Percentiles rank a stretch among this genome's conserved stretches.
phyloP scores from a whole-genome alignment of 768 basidiomycete genomes.

The Dacryopinax spathularia region DNA sequence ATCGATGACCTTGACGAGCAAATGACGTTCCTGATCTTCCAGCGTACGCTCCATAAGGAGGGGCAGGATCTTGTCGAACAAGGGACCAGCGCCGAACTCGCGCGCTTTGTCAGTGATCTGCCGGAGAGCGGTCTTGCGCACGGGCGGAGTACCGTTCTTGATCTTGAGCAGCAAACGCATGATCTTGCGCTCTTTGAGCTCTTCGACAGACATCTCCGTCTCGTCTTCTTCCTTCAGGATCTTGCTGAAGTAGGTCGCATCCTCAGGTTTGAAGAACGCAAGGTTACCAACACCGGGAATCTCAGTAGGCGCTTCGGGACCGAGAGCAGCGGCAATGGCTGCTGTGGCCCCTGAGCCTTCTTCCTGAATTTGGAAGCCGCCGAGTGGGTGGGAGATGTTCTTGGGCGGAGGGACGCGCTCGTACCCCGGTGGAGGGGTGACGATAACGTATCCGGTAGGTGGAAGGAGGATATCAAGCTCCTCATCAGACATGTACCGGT shows the following conservation, averaged over 20 bases:
- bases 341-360: conserved; percentile 78
- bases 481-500: conserved; percentile 89
- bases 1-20: conserved; percentile 97
- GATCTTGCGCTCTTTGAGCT: conserved; percentile 99
- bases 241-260: conserved; percentile 95
- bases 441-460: conserved; percentile 71
- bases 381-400: conserved; percentile 39
- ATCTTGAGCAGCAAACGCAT: conserved; percentile 96
- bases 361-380: conserved; percentile 95
- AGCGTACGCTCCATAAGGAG: conserved; percentile 95
- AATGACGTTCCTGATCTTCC: conserved; percentile 95
- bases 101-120: conserved; percentile 99
- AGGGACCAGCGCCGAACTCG: conserved; percentile 92
- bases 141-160: conserved; percentile 97
- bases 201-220: conserved; percentile 79
- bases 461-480: conserved; percentile 89
- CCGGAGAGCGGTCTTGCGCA: conserved; percentile 90
- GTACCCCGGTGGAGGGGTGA: conserved; percentile 89
- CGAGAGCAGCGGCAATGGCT: conserved; percentile 82
- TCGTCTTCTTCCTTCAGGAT: conserved; percentile 93
- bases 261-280: conserved; percentile 96
- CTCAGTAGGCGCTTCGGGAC: conserved; percentile 87
- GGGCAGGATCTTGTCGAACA: conserved; percentile 97
- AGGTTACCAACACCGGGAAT: conserved; percentile 95
- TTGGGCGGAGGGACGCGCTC: conserved; percentile 55